Base-by-base conservation (phyloP, 73 alveolate genomes). In the Diophrys sp. region DNA sequence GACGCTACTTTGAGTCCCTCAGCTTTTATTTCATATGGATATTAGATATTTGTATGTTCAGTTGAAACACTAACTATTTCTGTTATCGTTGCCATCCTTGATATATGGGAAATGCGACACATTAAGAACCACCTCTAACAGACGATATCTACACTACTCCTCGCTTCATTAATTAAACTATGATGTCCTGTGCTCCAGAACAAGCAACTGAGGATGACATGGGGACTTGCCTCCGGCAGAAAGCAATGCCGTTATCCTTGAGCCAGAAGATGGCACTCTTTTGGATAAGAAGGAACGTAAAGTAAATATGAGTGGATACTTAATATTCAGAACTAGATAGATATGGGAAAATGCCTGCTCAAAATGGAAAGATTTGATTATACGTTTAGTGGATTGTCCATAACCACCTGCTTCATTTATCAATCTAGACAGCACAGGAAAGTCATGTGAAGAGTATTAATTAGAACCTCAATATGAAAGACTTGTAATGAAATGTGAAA, bases 291-390 rank as follows among this genome's bases (percentile, higher is more conserved):
- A 86, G 30, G 87, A 72, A 32, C 54, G 89, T 34, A 80, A 77
- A 71, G 93, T 86, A 29, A 86, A 86, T 33, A 67, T 74, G 32
- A 80, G 87, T 74, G 93, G 93, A 14, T 86, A 86, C 67, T 56
- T 86, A 57, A 71, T 80, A 73, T 2, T 77, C 55, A n/a, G 93
- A 85, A 32, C 28, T 85, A 29, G 93, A 73, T 57, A 74, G 79
- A 5, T 85, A 78, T 31, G 93, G 82, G 28, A 88, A 85, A 31
- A 79, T 85, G 5, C 93, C 93, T 33, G 93, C 88, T 1, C 93
- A n/a, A n/a, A n/a, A n/a, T n/a, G n/a, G n/a, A n/a, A n/a, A n/a
- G n/a, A n/a, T n/a, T n/a, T n/a, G n/a, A n/a, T n/a, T n/a, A n/a
- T n/a, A n/a, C n/a, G n/a, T n/a, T n/a, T n/a, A n/a, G n/a, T n/a